These are phyloP conservation scores for Papiliotrema laurentii DNA, from an alignment of 1,284 basidiomycete genomes.

Conservation along the genomic window DNA sequence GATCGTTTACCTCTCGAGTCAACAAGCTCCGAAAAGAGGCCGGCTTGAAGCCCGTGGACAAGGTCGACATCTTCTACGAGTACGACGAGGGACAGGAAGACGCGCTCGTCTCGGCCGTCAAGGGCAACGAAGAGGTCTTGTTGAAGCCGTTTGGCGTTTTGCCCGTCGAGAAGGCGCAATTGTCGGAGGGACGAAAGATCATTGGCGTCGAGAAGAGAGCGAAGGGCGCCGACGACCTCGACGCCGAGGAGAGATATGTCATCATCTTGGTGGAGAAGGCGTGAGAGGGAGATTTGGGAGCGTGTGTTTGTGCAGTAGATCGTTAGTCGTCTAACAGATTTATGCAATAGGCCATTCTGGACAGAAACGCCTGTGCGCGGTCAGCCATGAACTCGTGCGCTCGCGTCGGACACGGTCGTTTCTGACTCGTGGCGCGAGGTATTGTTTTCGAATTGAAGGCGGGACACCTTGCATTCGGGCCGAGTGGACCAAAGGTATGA, in stretches of 20 bases:
- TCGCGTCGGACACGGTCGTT: too few relatives aligned
- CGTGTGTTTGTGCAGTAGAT: not conserved
- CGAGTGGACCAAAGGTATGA: too few relatives aligned
- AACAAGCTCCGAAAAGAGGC: slow-evolving; percentile 96
- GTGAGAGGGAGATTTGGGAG: not conserved
- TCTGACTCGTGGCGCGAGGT: too few relatives aligned
- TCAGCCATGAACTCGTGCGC: too few relatives aligned
- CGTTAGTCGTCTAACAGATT: not conserved
- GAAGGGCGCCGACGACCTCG: slow-evolving; percentile 93
- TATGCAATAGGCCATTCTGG: not conserved
- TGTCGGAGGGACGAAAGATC: slow-evolving; percentile 72
- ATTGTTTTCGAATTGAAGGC: too few relatives aligned
- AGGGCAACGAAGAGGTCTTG: slow-evolving; percentile 60
- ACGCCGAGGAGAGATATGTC: slow-evolving; percentile 65
- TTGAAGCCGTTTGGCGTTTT: slow-evolving; percentile 69
- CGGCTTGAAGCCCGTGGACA: slow-evolving; percentile 89
- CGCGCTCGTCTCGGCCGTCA: slow-evolving; percentile 73
- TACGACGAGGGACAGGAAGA: slow-evolving; percentile 67
- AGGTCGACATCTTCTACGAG: slow-evolving; percentile 82
- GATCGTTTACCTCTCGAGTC: slow-evolving; percentile 89
- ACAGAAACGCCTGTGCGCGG: too few relatives aligned
- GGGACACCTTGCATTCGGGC: too few relatives aligned
- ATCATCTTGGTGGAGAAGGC: slow-evolving; percentile 25
- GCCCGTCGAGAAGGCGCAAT: slow-evolving; percentile 60
- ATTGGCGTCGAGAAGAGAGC: slow-evolving; percentile 50